Evolutionary conservation across 176 grass and related monocot genomes (phyloP), one percentile per base, ranked within the genome.

Genomic region (Secale cereale): DNA sequence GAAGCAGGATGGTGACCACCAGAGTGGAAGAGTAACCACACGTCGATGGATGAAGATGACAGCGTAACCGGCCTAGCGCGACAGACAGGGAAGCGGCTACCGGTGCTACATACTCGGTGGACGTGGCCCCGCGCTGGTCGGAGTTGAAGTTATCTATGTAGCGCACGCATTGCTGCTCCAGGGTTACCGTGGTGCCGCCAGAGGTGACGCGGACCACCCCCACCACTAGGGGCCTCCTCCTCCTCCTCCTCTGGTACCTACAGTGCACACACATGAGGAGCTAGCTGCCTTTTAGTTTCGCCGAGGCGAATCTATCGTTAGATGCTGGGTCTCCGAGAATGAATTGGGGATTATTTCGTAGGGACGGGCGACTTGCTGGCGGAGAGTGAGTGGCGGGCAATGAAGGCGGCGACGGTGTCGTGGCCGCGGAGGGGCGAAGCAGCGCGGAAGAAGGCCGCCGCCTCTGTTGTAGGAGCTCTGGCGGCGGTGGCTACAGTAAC

Each of bases 101-200:
- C 16, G 11, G 41, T 13, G 10, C 33, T 35, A 35, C 41, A 2
- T 93, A 95, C 91, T 98, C 92, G 8, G 92, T 93, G 4, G 95
- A 93, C n/a, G 92, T 71, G 0, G 92, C 89, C 77, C 95, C 95
- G 12, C 92, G 83, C 78, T 98, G 65, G 23, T 89, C 95, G 48
- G 92, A 98, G 79, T 87, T 86, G 70, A 94, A 97, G 74, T 97
- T 94, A 76, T 97, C 92, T 70, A 97, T 94, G 79, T 93, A 97
- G 6, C 92, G 90, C 46, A 97, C 95, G 61, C 95, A 97, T 20
- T 92, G 82, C 70, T 94, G 92, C 90, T 97, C 92, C 59, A 98
- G 85, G 9, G 95, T 92, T 76, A 98, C 92, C 36, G 92, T 98
- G 8, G 95, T 98, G 56, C 92, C 92, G 65, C 95, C 95, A 61